phyloP scores from a whole-genome alignment of 495 filamentous ascomycete genomes.

The Thermochaetoides thermophila region DNA sequence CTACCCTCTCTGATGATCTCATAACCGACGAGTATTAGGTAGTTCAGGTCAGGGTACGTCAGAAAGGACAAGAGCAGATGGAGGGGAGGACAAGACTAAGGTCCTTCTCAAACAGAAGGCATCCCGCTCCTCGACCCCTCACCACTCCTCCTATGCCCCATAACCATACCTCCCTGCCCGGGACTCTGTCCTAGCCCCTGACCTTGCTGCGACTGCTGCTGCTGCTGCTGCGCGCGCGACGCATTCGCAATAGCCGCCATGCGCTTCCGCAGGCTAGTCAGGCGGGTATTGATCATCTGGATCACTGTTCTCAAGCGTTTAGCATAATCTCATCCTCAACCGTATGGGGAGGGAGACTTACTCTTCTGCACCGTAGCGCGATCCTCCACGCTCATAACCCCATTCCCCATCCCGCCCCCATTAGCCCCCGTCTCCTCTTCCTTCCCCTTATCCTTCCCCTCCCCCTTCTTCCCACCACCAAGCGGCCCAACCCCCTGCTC shows the following conservation, averaged over 20 bases:
- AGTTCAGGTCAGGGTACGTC: too few species aligned
- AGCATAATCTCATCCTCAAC: neutral
- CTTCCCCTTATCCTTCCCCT: constrained; percentile 19
- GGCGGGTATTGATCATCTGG: constrained; percentile 28
- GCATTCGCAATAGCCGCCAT: constrained; percentile 29
- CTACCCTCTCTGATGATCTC: too few species aligned
- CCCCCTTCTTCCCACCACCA: neutral
- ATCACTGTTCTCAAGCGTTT: constrained; percentile 22
- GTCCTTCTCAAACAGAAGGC: too few species aligned
- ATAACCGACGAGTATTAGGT: too few species aligned
- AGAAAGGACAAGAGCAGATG: too few species aligned
- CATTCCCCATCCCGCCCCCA: constrained; percentile 35
- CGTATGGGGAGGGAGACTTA: constrained; percentile 16
- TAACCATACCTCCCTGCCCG: too few species aligned
- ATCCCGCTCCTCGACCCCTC: too few species aligned
- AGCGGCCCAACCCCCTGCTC: constrained; percentile 38
- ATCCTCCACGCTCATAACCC: constrained; percentile 56
- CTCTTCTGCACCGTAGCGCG: constrained; percentile 56
- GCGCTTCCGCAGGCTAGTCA: constrained; percentile 28
- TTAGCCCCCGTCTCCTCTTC: constrained; percentile 27
- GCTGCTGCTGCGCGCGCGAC: constrained; percentile 21
- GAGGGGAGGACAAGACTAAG: too few species aligned
- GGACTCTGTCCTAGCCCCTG: too few species aligned
- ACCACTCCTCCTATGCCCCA: too few species aligned
- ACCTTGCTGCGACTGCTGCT: constrained; percentile 16